Conservation (phyloP, 129 eudicot species). For the Centrapalus pauciflorus region DNA sequence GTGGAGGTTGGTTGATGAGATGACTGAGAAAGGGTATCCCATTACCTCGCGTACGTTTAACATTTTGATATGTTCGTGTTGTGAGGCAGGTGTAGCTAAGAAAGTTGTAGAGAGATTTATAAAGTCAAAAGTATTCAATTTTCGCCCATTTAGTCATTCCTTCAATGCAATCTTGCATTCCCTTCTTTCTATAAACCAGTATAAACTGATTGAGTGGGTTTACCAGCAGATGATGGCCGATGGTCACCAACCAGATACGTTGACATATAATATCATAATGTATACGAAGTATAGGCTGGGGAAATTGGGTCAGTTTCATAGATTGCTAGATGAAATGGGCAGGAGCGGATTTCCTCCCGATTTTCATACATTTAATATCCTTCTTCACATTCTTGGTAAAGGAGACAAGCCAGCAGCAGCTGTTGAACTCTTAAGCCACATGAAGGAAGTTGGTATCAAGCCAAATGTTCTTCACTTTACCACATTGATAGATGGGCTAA, state of each 20-base stretch:
- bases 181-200: constrained; percentile 57
- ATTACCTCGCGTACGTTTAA: constrained; percentile 81
- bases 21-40: constrained; percentile 79
- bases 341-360: constrained; percentile 69
- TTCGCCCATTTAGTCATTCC: constrained; percentile 72
- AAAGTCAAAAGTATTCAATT: constrained; percentile 60
- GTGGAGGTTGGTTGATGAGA: constrained; percentile 90
- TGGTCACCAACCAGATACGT: constrained; percentile 56
- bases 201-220: constrained; percentile 80
- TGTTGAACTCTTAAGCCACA: constrained; percentile 61
- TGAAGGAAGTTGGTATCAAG: constrained; percentile 70
- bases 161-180: constrained; percentile 79
- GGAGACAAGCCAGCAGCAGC: constrained; percentile 76
- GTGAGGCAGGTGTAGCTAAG: constrained; percentile 74
- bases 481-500: constrained; percentile 75
- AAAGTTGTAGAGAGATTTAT: constrained; percentile 78
- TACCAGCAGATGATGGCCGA: constrained; percentile 73
- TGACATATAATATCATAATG: constrained; percentile 77
- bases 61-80: constrained; percentile 71
- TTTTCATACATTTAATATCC: constrained; percentile 74
- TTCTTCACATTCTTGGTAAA: constrained; percentile 77
- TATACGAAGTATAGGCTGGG: constrained; percentile 66
- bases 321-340: constrained; percentile 80
- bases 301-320: constrained; percentile 60
- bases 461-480: constrained; percentile 85